Base-by-base conservation (phyloP, 2,329 filamentous ascomycete genomes). In the Monosporascus cannonballus region DNA sequence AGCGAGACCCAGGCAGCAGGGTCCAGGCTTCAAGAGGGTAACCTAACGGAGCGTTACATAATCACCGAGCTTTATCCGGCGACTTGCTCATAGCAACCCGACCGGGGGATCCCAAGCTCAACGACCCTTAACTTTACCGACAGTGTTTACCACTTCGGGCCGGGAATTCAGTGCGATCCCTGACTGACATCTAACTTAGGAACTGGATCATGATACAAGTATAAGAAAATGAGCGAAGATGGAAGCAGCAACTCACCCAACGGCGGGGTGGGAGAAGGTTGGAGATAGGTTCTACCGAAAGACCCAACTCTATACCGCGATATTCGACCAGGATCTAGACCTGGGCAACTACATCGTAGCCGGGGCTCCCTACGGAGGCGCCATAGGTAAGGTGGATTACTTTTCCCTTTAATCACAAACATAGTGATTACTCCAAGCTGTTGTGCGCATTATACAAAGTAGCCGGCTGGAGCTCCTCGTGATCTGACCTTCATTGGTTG, bases 201-300 rank as follows among this genome's bases (percentile, higher is more conserved):
- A 34, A 34, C 9, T 34, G 9, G 58, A 61, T 55, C 60, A 63
- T 56, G 62, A 71, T 57, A 66, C 68, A 60, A 17, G 3, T 24
- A 30, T 46, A n/a, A 30, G 42, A 46, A 46, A 27, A 46, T 46
- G 67, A 60, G 60, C 53, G 44, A 70, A 58, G 48, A 84, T 84
- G 81, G 81, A 83, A 63, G 71, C 42, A 46, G 42, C 74, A 59
- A 73, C 78, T 65, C 78, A 81, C 71, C 79, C 92, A 65, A 90
- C 90, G 63, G 88, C 90, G 64, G 90, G 93, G 71, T 99, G 94
- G 94, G 91, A 96, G 77, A 88, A 84, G 71, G 84, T 97, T 60
- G 94, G 90, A 67, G 89, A 95, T 72, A 87, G 84, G 65, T 97
- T 95, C 78, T 99, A 97, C 76, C 89, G 93, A 70, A 96, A 96